Evolutionary conservation across 768 basidiomycete genomes (phyloP).

Genomic region (Exsudoporus frostii): DNA sequence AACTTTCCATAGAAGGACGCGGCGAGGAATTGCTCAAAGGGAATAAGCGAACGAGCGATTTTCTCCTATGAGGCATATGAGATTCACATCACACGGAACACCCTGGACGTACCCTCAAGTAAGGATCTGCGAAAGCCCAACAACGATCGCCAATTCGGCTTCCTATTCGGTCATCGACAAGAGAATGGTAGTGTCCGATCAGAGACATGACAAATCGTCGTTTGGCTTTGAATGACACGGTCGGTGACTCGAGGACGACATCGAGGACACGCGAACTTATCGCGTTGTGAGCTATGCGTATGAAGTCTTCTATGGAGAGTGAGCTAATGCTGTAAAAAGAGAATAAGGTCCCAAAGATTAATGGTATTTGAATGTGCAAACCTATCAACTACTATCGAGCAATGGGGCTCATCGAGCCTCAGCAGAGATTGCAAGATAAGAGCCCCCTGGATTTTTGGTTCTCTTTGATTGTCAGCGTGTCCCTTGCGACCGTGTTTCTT

Average conservation of each 20-base stretch:
- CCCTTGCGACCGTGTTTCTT: constrained; percentile 13
- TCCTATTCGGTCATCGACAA: constrained; percentile 89
- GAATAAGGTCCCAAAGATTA: constrained; percentile 5
- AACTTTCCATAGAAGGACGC: constrained; percentile 85
- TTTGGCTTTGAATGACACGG: constrained; percentile 61
- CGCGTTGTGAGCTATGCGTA: constrained; percentile 58
- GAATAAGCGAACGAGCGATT: constrained; percentile 76
- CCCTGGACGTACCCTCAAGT: constrained; percentile 64
- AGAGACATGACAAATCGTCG: constrained; percentile 71
- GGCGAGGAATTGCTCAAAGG: constrained; percentile 67
- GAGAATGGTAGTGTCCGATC: constrained; percentile 71
- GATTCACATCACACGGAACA: neutral
- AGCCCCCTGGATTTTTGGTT: constrained; percentile 80
- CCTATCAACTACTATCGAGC: constrained; percentile 69
- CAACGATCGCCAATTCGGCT: constrained; percentile 88
- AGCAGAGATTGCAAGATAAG: constrained; percentile 83
- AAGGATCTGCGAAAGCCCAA: constrained; percentile 90
- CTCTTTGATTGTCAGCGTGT: constrained; percentile 38
- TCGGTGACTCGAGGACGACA: constrained; percentile 63
- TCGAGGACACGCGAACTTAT: constrained; percentile 81
- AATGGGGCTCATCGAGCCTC: constrained; percentile 61
- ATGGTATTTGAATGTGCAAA: constrained; percentile 27
- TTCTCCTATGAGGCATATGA: constrained; percentile 62
- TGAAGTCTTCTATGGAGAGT: constrained; percentile 55
- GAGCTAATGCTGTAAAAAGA: constrained; percentile 48